Conservation (phyloP, 2,329 filamentous ascomycete species). For the Thielaviopsis musarum region DNA sequence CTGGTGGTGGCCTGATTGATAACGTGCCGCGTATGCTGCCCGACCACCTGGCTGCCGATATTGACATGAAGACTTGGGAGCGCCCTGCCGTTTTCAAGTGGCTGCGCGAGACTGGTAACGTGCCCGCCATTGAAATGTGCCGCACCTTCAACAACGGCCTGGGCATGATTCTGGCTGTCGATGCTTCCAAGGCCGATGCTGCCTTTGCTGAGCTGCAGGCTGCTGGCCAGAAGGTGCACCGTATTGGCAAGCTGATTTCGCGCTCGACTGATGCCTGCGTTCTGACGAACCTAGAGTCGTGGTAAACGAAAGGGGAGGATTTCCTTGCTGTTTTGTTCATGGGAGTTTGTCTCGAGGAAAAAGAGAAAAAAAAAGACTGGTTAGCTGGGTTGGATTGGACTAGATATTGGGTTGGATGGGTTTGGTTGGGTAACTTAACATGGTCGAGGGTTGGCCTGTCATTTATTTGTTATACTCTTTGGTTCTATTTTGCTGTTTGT, state of each 20-base stretch:
- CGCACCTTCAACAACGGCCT: conserved; percentile 89
- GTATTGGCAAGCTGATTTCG: conserved; percentile 53
- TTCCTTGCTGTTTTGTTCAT: too few relatives aligned
- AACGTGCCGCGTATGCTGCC: conserved; percentile 94
- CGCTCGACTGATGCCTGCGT: conserved; percentile 24
- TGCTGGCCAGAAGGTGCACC: conserved; percentile 60
- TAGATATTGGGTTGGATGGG: background rate
- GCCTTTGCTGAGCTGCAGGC: conserved; percentile 43
- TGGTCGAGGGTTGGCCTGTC: background rate
- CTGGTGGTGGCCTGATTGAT: conserved; percentile 79
- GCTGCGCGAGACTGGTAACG: conserved; percentile 59
- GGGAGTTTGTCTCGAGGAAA: background rate
- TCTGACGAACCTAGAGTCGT: conserved; percentile 11
- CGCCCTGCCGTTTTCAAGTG: conserved; percentile 70
- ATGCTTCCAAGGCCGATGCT: conserved; percentile 41
- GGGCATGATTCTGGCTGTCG: conserved; percentile 83
- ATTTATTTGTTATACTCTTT: background rate
- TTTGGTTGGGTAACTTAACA: background rate
- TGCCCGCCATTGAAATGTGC: conserved; percentile 65
- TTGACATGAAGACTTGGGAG: conserved; percentile 62
- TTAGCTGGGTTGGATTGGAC: background rate
- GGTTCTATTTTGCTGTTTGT: background rate
- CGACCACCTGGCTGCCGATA: conserved; percentile 55
- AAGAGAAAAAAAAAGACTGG: background rate
- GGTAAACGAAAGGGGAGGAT: background rate